Base-by-base conservation (phyloP, 306 rosid genomes). In the Psophocarpus tetragonolobus region DNA sequence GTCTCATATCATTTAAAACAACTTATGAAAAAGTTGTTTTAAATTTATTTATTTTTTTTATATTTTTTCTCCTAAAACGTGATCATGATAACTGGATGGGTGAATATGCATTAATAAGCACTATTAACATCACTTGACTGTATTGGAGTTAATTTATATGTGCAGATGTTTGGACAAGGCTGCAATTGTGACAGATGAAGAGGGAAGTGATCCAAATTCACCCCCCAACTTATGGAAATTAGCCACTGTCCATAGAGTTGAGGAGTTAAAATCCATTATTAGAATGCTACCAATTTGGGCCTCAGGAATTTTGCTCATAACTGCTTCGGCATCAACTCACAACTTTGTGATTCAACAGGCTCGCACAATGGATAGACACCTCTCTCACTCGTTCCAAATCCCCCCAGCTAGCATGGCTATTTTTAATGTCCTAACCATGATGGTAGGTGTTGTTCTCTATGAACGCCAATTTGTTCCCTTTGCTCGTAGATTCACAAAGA, bases 241-340 rank as follows among this genome's bases (percentile, higher is more conserved):
- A 4, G 76, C 86, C 72, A 91, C 97, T 10, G 90, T 93, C 17
- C 97, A 91, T 15, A 80, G 96, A 51, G 87, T 91, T 0, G 97
- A 93, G 68, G 98, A 93, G 75, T 70, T 93, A 21, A 93, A 93
- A 84, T 88, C 84, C 65, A 75, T 91, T 5, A 61, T 91, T 14
- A 73, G 98, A 82, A 82, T 93, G 85, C 88, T 93, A 3, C 98
- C 98, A 24, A 87, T 91, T 23, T 91, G 92, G 95, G 87, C 91
- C 0, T 53, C 97, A 4, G 93, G 88, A 41, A 91, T 91, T 62
- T 29, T 88, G 5, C 85, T 85, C 0, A 63, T 87, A 10, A 77
- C 93, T 0, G 80, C 96, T 21, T 15, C 86, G n/a, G n/a, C n/a
- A 18, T 90, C 98, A 10, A 86, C 82, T 51, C 83, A 82, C 0